Base-by-base conservation (phyloP, 2,329 filamentous ascomycete genomes). In the Hymenoscyphus fraxineus region DNA sequence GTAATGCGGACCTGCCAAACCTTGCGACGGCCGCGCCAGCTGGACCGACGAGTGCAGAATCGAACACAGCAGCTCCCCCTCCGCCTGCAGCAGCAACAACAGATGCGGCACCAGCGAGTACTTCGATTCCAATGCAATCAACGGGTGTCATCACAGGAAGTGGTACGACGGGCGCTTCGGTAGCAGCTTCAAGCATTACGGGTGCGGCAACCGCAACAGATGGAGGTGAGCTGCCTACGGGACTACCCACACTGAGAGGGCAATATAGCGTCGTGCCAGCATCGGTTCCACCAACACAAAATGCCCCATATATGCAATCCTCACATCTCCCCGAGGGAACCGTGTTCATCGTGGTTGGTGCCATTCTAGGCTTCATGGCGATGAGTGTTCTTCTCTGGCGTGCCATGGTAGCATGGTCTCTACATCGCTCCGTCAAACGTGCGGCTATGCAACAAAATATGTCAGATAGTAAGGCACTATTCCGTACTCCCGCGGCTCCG, bases 291-390 rank as follows among this genome's bases (percentile, higher is more conserved):
- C 90, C 93, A 32, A 97, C 91, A 2, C 83, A 85, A 47, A 86
- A 89, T 73, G 95, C 95, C 5, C 93, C 94, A 16, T 99, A 92
- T 76, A 97, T 98, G 92, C 89, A 93, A 74, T 88, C 89, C 73
- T 96, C 93, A 0, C 88, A 79, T 61, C 82, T 93, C 12, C 95
- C 95, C 2, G 91, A 98, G 73, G 95, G 95, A 62, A 97, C 94
- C 3, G 90, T 99, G 65, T 99, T 99, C 80, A 99, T 99, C 72
- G 90, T 88, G 27, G 95, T 98, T 0, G 95, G 95, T 57, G 90
- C 93, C 32, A 89, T 92, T 35, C 85, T 99, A 6, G 95, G 92
- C 16, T 89, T 93, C 69, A 86, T 97, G 68, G 92, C 88, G 12
- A 80, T 92, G 9, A 88, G 87, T n/a, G 86, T 98, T 56, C 82